A percentile compares a stretch with the other conserved stretches of the same genome.
Conservation (phyloP, 306 rosid genomes). For the Gastrolobium villosum region DNA sequence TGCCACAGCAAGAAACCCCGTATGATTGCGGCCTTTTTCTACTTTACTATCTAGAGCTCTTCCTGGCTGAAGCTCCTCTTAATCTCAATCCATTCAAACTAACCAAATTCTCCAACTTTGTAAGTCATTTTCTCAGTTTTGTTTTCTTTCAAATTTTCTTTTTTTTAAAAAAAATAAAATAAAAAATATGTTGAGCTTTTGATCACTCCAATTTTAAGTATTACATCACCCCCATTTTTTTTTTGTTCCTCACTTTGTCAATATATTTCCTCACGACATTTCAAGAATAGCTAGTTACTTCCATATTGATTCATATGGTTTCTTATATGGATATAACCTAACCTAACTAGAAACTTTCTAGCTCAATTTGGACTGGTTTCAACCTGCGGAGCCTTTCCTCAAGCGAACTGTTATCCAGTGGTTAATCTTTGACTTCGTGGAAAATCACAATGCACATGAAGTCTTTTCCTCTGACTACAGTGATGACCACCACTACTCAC, state of each 20-base stretch:
- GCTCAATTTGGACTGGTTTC: conserved; percentile 85
- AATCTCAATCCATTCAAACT: conserved; percentile 71
- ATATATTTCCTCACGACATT: not conserved
- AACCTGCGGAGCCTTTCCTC: conserved; percentile 75
- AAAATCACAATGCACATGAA: conserved; percentile 50
- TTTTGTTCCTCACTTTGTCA: not conserved
- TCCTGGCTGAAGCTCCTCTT: conserved; percentile 71
- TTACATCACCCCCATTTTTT: not conserved
- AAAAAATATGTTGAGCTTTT: not conserved
- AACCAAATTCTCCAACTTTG: conserved; percentile 70
- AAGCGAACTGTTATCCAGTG: conserved; percentile 78
- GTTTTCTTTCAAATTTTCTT: not conserved
- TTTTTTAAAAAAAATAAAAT: too few relatives aligned
- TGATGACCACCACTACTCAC: conserved; percentile 49
- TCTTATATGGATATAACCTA: conserved; percentile 25
- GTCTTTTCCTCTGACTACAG: conserved; percentile 53
- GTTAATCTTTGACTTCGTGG: conserved; percentile 66
- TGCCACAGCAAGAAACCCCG: conserved; percentile 83
- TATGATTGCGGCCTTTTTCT: conserved; percentile 88
- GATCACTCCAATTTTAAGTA: not conserved
- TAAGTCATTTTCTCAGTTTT: conserved; percentile 58
- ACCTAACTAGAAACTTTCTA: conserved; percentile 44
- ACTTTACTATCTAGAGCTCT: conserved; percentile 84
- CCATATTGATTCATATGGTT: conserved; percentile 31
- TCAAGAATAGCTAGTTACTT: not conserved